Evolutionary conservation across 2,329 filamentous ascomycete genomes (phyloP).

Genomic region (Chrysoporthe cubensis): DNA sequence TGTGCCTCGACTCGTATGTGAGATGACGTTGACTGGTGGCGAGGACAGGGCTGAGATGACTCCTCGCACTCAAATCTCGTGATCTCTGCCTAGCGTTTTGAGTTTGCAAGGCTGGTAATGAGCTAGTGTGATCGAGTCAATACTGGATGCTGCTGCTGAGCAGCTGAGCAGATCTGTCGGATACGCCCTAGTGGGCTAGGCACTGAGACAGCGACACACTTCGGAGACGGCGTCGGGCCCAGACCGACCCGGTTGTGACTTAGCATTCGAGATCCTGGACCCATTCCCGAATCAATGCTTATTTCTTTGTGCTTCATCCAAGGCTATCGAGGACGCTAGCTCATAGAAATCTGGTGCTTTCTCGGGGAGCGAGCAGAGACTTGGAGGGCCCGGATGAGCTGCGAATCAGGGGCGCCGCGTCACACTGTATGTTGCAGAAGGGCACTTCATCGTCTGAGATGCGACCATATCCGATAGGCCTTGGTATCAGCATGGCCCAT

Average conservation of each 20-base stretch:
- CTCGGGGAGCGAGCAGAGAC: background rate
- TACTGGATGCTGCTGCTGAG: background rate
- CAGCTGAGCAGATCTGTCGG: background rate
- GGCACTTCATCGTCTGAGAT: conserved; percentile 13
- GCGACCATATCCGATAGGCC: background rate
- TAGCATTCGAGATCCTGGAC: background rate
- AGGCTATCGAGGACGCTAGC: background rate
- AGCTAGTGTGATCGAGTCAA: conserved; percentile 1
- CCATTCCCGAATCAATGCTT: background rate
- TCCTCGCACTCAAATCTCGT: background rate
- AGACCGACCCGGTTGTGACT: background rate
- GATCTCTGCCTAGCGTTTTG: background rate
- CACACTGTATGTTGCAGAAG: conserved; percentile 28
- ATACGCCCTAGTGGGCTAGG: conserved; percentile 1
- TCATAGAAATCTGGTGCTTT: background rate
- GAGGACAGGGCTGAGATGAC: conserved; percentile 2
- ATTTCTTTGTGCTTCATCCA: background rate
- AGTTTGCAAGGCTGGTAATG: conserved; percentile 5
- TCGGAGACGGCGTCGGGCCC: background rate
- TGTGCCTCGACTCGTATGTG: background rate
- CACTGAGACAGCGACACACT: background rate
- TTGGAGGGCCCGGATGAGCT: background rate
- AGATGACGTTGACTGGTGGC: conserved; percentile 27
- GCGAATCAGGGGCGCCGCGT: conserved; percentile 22
- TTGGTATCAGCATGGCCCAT: conserved; percentile 7